Percentiles rank a stretch among this genome's conserved stretches.
These are phyloP conservation scores for Meripilus lineatus DNA, from an alignment of 1,284 basidiomycete genomes.

Conservation along the genomic window DNA sequence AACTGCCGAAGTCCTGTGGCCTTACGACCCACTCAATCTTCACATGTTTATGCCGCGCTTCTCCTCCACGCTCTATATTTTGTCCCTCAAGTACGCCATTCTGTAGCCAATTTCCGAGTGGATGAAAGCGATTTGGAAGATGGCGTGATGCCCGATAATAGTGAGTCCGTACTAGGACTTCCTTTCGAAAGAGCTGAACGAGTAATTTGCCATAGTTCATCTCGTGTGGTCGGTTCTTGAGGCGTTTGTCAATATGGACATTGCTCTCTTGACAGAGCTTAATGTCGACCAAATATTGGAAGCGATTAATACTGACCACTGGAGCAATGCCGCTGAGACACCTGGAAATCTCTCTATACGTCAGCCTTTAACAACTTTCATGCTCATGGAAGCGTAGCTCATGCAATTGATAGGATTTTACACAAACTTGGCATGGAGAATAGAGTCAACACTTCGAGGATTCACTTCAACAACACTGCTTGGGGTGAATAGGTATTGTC, in stretches of 20 bases:
- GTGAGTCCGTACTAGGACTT: neutral
- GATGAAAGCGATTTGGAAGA: conserved; percentile 6
- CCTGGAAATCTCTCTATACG: no score
- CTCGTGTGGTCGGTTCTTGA: conserved; percentile 53
- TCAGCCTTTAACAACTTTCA: neutral
- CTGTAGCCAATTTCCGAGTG: conserved; percentile 38
- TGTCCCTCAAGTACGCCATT: conserved; percentile 60
- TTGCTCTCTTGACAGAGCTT: conserved; percentile 37
- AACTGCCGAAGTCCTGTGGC: conserved; percentile 68
- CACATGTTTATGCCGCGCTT: conserved; percentile 52
- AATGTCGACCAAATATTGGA: conserved; percentile 33
- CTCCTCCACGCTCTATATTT: conserved; percentile 60
- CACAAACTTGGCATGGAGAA: conserved; percentile 26
- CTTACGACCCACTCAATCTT: conserved; percentile 49
- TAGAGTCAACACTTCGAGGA: no score
- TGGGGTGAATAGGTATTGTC: no score
- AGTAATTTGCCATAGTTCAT: conserved; percentile 19
- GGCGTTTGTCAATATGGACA: conserved; percentile 61
- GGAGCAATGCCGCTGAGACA: no score
- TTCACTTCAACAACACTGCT: neutral
- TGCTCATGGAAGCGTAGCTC: neutral
- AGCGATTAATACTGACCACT: conserved; percentile 31
- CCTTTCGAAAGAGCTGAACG: no score
- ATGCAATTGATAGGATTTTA: conserved; percentile 32
- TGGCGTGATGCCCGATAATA: no score